These are phyloP conservation scores for Leccinum laetum DNA, from an alignment of 1,284 basidiomycete species.

Conservation along the genomic window DNA sequence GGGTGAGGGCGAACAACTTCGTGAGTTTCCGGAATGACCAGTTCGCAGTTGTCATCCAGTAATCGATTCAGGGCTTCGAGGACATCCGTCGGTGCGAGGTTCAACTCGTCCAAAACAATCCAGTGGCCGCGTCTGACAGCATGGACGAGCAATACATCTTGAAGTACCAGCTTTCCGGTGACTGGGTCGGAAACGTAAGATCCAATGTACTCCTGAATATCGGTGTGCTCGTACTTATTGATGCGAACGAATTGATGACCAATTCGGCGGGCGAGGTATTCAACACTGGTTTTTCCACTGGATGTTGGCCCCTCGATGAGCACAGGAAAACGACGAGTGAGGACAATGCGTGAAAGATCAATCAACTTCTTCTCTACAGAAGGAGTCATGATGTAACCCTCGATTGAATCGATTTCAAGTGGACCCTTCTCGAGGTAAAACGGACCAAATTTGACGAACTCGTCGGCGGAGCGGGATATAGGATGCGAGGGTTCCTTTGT, in stretches of 20 bases:
- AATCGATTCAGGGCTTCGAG: conserved; percentile 97
- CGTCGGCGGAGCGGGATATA: conserved; percentile 44
- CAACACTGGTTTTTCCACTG: conserved; percentile 97
- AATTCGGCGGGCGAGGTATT: conserved; percentile 92
- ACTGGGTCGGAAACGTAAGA: conserved; percentile 94
- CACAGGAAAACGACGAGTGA: conserved; percentile 91
- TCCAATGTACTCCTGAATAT: conserved; percentile 98
- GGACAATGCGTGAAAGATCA: conserved; percentile 89
- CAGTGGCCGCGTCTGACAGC: conserved; percentile 94
- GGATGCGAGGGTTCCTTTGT: conserved; percentile 68
- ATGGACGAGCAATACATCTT: conserved; percentile 92
- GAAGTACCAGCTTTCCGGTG: conserved; percentile 92
- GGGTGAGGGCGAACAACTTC: conserved; percentile 95
- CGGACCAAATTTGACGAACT: conserved; percentile 85
- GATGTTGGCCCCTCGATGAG: conserved; percentile 99
- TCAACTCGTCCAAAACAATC: conserved; percentile 99
- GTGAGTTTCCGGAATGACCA: conserved; percentile 95
- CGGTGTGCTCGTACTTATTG: conserved; percentile 99
- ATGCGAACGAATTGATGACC: conserved; percentile 98
- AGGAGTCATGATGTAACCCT: conserved; percentile 93
- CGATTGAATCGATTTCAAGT: conserved; percentile 57
- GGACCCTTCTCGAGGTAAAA: conserved; percentile 90
- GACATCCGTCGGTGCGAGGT: conserved; percentile 97
- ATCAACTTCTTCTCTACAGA: conserved; percentile 95
- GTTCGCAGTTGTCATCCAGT: conserved; percentile 96